Conservation (phyloP, 1,139 yeast species). For the Hemisphaericaspora xylofermentans region DNA sequence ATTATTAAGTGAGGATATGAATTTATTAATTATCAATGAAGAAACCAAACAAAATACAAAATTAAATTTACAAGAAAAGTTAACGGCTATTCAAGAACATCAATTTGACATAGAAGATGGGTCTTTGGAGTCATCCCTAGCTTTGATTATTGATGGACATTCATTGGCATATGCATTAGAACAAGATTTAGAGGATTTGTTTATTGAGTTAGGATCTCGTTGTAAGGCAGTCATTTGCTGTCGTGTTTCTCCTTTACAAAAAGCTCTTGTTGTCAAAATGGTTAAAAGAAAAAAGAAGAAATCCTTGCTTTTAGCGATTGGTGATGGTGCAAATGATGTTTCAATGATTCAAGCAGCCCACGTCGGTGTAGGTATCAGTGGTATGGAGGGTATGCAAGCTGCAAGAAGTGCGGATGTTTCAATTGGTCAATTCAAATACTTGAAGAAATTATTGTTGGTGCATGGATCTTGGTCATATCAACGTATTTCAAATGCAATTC, state of each 20-base stretch:
- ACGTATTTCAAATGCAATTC: conserved; percentile 85
- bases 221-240: conserved; percentile 95
- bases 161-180: conserved; percentile 85
- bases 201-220: conserved; percentile 75
- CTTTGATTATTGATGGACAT: conserved; percentile 91
- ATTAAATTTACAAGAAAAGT: conserved; percentile 69
- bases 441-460: conserved; percentile 78
- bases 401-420: conserved; percentile 98
- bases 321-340: conserved; percentile 98
- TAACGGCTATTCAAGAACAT: conserved; percentile 71
- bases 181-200: conserved; percentile 71
- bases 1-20: conserved; percentile 93
- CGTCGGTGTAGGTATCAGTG: conserved; percentile 97
- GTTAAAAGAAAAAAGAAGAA: conserved; percentile 60
- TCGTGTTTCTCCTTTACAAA: conserved; percentile 96
- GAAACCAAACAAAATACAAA: conserved; percentile 73
- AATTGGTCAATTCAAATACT: conserved; percentile 89
- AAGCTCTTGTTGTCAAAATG: conserved; percentile 91
- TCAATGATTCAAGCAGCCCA: conserved; percentile 99
- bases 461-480: conserved; percentile 99
- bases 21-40: conserved; percentile 83
- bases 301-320: conserved; percentile 84
- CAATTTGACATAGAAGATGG: conserved; percentile 60
- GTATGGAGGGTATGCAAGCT: conserved; percentile 99
- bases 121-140: conserved; percentile 66